Percentiles rank a stretch among this genome's conserved stretches.
phyloP scores from a whole-genome alignment of 2,329 filamentous ascomycete genomes.

The Reticulascus tulasneorum region DNA sequence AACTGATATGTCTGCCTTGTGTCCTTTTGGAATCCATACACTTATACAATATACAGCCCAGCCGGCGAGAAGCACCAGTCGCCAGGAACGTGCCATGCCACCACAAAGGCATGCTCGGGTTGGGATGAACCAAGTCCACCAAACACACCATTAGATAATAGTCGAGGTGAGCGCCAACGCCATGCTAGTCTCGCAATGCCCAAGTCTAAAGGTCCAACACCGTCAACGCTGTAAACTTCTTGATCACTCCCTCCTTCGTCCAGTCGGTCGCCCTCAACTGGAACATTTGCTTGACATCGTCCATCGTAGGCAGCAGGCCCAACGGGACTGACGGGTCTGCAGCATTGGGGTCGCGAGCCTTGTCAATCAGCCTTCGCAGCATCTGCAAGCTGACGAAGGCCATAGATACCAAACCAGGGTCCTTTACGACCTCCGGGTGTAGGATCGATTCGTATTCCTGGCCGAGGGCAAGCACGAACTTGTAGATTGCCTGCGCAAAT shows the following conservation, averaged over 20 bases:
- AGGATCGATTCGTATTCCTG: conserved; percentile 50
- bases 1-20: conserved; percentile 6
- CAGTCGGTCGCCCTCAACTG: conserved; percentile 60
- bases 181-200: conserved; percentile 3
- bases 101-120: neutral
- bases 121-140: neutral
- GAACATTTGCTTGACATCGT: conserved; percentile 63
- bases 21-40: conserved; percentile 11
- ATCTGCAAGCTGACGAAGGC: conserved; percentile 65
- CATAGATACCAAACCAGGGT: conserved; percentile 56
- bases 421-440: conserved; percentile 35
- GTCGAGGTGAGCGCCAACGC: neutral
- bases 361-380: conserved; percentile 65
- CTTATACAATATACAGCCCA: conserved; percentile 13
- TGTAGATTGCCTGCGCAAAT: conserved; percentile 75
- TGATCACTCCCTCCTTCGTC: conserved; percentile 62
- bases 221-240: conserved; percentile 64
- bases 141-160: neutral
- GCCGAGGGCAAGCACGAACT: conserved; percentile 70
- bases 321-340: conserved; percentile 49
- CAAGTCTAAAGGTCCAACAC: conserved; percentile 33
- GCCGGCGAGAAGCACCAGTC: too few species aligned
- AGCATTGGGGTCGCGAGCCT: conserved; percentile 55
- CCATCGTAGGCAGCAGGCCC: conserved; percentile 61
- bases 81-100: neutral